These are phyloP conservation scores for Venturia carpophila DNA, from an alignment of 2,329 filamentous ascomycete species.

Conservation along the genomic window DNA sequence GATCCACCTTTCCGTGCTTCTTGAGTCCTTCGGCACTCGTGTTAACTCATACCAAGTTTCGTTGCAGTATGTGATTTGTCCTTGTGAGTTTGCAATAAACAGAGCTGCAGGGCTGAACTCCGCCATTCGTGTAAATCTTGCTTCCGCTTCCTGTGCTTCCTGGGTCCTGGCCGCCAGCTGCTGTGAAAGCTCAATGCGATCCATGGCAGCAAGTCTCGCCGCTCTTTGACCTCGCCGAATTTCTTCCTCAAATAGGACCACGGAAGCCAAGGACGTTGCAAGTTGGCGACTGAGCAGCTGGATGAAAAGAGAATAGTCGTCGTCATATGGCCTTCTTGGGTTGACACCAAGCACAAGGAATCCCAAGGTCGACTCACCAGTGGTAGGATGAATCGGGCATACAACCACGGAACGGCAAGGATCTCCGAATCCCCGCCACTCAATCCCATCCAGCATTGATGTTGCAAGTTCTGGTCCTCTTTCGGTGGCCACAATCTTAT, in stretches of 20 bases:
- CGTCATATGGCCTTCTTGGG: slow-evolving; percentile 68
- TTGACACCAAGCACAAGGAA: slow-evolving; percentile 76
- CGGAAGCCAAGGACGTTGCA: slow-evolving; percentile 71
- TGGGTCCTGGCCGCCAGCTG: slow-evolving; percentile 58
- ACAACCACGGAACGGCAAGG: slow-evolving; percentile 63
- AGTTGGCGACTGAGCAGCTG: slow-evolving; percentile 67
- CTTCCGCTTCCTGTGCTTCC: slow-evolving; percentile 56
- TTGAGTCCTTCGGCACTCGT: slow-evolving; percentile 52
- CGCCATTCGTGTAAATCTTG: slow-evolving; percentile 75
- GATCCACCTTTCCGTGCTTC: slow-evolving; percentile 61
- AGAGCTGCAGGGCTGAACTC: slow-evolving; percentile 78
- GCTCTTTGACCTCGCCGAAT: slow-evolving; percentile 66
- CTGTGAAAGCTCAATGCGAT: slow-evolving; percentile 68
- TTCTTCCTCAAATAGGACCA: slow-evolving; percentile 76
- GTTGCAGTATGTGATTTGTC: slow-evolving; percentile 71
- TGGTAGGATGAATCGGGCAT: slow-evolving; percentile 71
- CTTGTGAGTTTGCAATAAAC: slow-evolving; percentile 68
- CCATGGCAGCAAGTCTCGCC: slow-evolving; percentile 64
- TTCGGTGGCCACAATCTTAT: slow-evolving; percentile 7
- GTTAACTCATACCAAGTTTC: slow-evolving; percentile 67
- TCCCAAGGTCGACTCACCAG: slow-evolving; percentile 63
- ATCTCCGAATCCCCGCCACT: slow-evolving; percentile 64
- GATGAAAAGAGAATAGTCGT: slow-evolving; percentile 72
- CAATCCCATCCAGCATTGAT: slow-evolving; percentile 57
- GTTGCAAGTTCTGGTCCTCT: slow-evolving; percentile 48